Evolutionary conservation across 768 basidiomycete genomes (phyloP), one percentile per base, ranked within the genome.

Genomic region (Candolleomyces aberdarensis): DNA sequence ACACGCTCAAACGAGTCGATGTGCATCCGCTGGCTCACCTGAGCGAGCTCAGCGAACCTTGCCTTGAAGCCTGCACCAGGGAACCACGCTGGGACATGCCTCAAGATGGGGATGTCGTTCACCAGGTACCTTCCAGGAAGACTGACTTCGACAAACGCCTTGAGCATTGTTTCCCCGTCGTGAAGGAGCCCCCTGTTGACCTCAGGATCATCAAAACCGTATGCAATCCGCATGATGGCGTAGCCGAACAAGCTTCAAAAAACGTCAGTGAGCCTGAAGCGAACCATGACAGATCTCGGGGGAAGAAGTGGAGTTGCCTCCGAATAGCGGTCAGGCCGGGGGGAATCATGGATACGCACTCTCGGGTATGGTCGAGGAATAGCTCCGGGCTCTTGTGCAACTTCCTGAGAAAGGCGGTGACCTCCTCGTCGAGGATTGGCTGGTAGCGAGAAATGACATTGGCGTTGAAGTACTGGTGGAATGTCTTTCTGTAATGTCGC

Each of bases 131-230:
- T 26, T 50, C 70, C 26, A 65, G 73, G 40, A 68, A 70, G 7
- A 49, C 64, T 62, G 63, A 70, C 39, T 62, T 64, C 17, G 60
- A 60, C 36, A 56, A 72, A 44, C 58, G 71, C 61, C 15, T 67
- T 51, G 22, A 71, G 62, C 17, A 71, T 70, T 14, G 67, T 62
- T 32, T 78, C 72, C 4, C 72, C 75, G 5, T 75, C 63, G 4
- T 66, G 47, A 19, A 83, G 64, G 55, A 74, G 72, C 1, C 71
- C 71, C 61, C 82, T 79, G 5, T 75, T 70, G 53, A 65, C 59
- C 14, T 20, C 44, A 7, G 44, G 44, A 14, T 46, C 44, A 20
- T 46, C 44, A 46, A 20, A 46, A 6, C 44, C 44, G 44, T 46
- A 46, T 46, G 44, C 19, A 7, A 46, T 46, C 6, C 44, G 44